Conservation (phyloP, 805 yeast species). For the Tetrapisispora iriomotensis region DNA sequence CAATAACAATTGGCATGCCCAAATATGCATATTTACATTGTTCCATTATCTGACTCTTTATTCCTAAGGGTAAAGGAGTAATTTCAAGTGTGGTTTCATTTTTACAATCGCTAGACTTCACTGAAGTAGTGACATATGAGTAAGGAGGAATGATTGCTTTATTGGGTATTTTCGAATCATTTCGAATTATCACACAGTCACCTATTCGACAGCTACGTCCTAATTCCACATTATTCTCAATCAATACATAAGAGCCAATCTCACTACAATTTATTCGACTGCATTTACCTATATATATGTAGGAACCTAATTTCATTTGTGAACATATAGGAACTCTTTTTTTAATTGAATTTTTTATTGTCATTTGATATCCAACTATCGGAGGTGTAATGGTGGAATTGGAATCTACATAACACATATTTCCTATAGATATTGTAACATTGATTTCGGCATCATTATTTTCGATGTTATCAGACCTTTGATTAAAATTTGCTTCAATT, state of each 20-base stretch:
- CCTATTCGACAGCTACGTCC: background rate
- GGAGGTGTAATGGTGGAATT: background rate
- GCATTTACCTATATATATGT: background rate
- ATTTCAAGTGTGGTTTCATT: background rate
- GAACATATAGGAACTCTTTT: background rate
- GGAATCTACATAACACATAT: background rate
- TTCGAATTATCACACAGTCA: background rate
- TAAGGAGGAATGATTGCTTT: background rate
- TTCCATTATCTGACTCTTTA: background rate
- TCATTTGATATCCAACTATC: background rate
- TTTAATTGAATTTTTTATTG: background rate
- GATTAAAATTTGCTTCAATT: background rate
- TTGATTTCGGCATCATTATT: background rate
- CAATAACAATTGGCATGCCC: background rate
- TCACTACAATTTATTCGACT: background rate
- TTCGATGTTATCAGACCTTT: background rate
- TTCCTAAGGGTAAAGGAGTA: background rate
- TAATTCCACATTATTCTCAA: background rate
- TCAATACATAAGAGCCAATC: background rate
- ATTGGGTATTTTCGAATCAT: background rate
- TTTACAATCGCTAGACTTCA: no score
- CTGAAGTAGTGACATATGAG: background rate
- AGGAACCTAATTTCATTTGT: background rate
- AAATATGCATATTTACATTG: background rate
- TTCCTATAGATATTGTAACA: background rate